A percentile compares a stretch with the other conserved stretches of the same genome.
phyloP scores from a whole-genome alignment of 768 basidiomycete genomes.

The Gymnopilus junonius region DNA sequence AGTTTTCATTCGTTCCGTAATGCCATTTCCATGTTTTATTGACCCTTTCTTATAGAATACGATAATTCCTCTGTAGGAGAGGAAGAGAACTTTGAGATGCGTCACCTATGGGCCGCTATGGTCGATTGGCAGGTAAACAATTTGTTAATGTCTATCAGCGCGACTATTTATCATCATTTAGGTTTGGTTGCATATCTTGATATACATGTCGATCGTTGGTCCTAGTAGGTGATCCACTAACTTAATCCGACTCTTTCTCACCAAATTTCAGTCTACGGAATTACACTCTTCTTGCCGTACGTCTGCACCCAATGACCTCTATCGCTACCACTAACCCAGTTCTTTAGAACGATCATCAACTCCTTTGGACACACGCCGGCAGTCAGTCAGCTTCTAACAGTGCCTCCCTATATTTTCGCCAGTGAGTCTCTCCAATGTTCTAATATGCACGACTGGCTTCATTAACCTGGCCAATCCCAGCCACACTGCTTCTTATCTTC shows the following conservation, averaged over 20 bases:
- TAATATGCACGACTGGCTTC: no score
- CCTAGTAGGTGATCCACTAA: conserved; percentile 50
- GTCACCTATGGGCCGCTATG: conserved; percentile 58
- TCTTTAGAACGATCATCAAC: conserved; percentile 60
- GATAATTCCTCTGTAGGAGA: conserved; percentile 61
- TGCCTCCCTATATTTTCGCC: conserved; percentile 68
- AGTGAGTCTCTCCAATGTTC: conserved; percentile 43
- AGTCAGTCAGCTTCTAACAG: conserved; percentile 66
- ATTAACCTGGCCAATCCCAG: no score
- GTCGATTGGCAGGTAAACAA: conserved; percentile 69
- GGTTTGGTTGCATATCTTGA: conserved; percentile 60
- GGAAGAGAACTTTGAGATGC: conserved; percentile 60
- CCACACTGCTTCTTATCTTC: conserved; percentile 52
- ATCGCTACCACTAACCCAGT: background rate
- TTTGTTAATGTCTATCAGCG: no score
- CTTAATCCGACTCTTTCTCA: background rate
- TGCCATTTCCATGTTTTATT: background rate
- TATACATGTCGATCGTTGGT: conserved; percentile 60
- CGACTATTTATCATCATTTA: no score
- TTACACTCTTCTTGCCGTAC: conserved; percentile 72
- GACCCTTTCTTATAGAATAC: conserved; percentile 42
- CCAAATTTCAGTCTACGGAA: conserved; percentile 53
- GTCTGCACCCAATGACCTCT: conserved; percentile 26
- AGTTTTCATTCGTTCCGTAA: conserved; percentile 11
- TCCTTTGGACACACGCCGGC: conserved; percentile 59